Evolutionary conservation across 1,284 basidiomycete genomes (phyloP).

Genomic region (Exobasidium cylindrosporum): DNA sequence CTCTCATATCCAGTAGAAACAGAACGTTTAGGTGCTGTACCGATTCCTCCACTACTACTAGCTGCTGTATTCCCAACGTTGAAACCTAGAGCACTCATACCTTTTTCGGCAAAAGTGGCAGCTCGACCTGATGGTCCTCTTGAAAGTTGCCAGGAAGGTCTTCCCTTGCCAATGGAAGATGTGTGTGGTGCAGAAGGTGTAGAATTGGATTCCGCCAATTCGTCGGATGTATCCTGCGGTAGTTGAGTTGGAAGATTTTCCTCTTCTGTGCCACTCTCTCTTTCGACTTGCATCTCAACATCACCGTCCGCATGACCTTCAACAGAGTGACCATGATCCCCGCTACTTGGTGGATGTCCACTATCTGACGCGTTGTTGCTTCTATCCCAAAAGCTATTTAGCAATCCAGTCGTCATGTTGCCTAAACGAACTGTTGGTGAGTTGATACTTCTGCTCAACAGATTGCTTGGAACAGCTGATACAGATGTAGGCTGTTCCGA

Average conservation of each 20-base stretch:
- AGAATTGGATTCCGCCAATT: neutral
- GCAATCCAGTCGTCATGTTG: conserved; percentile 7
- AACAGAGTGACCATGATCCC: conserved; percentile 3
- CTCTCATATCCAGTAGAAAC: conserved; percentile 1
- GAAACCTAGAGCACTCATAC: neutral
- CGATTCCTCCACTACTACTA: neutral
- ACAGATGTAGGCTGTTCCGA: neutral
- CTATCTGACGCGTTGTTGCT: neutral
- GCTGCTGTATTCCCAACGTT: neutral
- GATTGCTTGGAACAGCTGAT: neutral
- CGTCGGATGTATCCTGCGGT: neutral
- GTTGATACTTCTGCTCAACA: neutral
- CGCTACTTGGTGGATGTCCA: neutral
- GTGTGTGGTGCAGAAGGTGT: neutral
- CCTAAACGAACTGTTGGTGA: conserved; percentile 7
- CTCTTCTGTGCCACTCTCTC: neutral
- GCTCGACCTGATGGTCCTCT: neutral
- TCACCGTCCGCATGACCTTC: conserved; percentile 9
- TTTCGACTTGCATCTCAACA: neutral
- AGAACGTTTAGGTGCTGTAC: neutral
- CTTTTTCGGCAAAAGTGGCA: neutral
- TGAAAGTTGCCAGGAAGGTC: neutral
- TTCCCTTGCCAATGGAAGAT: neutral
- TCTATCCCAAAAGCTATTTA: conserved; percentile 11
- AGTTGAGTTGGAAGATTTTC: neutral